Evolutionary conservation across 176 grass and related monocot genomes (phyloP).

Genomic region (Typha latifolia): DNA sequence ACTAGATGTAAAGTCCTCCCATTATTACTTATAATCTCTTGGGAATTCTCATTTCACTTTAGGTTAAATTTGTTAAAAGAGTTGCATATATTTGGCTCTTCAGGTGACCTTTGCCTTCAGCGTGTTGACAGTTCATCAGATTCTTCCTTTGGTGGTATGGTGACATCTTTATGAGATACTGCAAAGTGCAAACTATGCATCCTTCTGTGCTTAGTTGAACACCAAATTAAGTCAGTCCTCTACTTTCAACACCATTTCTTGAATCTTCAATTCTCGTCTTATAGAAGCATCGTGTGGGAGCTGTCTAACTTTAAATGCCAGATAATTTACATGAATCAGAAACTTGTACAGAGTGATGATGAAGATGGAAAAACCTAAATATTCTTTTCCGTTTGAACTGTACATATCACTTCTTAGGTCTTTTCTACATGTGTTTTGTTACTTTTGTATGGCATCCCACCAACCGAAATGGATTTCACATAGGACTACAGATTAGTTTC

Average conservation of each 20-base stretch:
- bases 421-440: too few relatives aligned
- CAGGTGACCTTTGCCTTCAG: conserved; percentile 71
- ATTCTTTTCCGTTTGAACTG: too few relatives aligned
- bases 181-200: conserved; percentile 36
- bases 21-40: neutral
- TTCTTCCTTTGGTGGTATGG: conserved; percentile 57
- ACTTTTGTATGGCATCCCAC: too few relatives aligned
- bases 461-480: too few relatives aligned
- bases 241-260: neutral
- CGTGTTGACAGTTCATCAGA: conserved; percentile 74
- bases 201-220: conserved; percentile 43
- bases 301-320: too few relatives aligned
- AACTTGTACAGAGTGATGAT: too few relatives aligned
- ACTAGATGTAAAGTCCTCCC: neutral
- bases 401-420: too few relatives aligned
- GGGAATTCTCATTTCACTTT: neutral
- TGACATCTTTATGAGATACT: conserved; percentile 23
- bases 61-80: neutral
- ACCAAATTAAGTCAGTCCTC: neutral
- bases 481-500: too few relatives aligned
- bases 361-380: too few relatives aligned
- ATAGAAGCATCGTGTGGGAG: too few relatives aligned
- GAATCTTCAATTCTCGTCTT: too few relatives aligned
- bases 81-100: conserved; percentile 51
- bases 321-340: too few relatives aligned